Evolutionary conservation across 169 alveolate genomes (phyloP).

Genomic region (Neospora caninum): DNA sequence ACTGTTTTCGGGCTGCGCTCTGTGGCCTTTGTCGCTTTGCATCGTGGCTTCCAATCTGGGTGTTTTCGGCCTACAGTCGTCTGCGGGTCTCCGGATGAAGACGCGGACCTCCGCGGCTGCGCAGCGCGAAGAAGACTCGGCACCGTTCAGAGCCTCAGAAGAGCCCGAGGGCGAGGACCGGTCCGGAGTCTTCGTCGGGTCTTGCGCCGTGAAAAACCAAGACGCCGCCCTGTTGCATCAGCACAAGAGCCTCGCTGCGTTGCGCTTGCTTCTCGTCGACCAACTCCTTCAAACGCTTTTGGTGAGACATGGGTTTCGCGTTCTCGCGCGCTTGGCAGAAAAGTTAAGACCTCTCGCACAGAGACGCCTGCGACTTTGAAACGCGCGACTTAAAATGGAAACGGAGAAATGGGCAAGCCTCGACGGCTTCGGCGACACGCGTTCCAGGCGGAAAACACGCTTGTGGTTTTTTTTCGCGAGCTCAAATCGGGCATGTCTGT

Average conservation of each 20-base stretch:
- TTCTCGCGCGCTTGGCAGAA: too few relatives aligned
- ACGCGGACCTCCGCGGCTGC: neutral
- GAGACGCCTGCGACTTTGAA: too few relatives aligned
- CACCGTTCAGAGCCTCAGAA: neutral
- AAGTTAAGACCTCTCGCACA: too few relatives aligned
- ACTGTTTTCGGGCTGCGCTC: neutral
- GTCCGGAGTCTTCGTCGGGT: neutral
- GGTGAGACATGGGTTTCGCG: neutral
- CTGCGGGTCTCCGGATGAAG: neutral
- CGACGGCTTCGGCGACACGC: too few relatives aligned
- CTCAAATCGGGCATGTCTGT: too few relatives aligned
- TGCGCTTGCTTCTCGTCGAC: slow-evolving; percentile 19
- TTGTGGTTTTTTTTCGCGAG: too few relatives aligned
- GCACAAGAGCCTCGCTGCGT: neutral
- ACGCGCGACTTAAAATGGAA: too few relatives aligned
- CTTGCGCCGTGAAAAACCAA: neutral
- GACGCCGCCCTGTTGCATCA: neutral
- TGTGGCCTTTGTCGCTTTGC: neutral
- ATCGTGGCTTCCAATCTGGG: neutral
- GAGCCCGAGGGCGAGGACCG: neutral
- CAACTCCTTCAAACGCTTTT: neutral
- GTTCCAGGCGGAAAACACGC: too few relatives aligned
- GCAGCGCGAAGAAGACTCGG: neutral
- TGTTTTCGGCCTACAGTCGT: neutral
- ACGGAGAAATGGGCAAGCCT: too few relatives aligned